Base-by-base conservation (phyloP, 352 stramenopile genomes). In the Pythium brachiatum region DNA sequence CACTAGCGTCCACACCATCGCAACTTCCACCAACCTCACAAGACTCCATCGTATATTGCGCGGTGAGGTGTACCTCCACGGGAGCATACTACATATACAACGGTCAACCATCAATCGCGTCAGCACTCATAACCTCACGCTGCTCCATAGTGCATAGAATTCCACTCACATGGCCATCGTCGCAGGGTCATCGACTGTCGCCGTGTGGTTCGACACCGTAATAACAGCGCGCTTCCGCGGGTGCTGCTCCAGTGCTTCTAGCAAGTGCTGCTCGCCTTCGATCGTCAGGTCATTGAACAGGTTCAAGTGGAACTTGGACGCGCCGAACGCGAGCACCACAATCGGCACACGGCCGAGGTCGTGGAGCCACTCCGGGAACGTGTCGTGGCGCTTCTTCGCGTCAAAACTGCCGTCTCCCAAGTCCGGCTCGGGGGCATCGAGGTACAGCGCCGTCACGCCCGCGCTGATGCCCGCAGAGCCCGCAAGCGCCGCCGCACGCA, bases 41-140 rank as follows among this genome's bases (percentile, higher is more conserved):
- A 92, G 57, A 29, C 83, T 89, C 85, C 85, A 94, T 38, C 85
- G 83, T 16, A 72, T 75, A 25, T 79, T 73, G 38, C 70, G 60
- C 4, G 85, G 85, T 62, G 75, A 70, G 38, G 65, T 73, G 55
- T 80, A 92, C 48, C 70, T 82, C 83, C 79, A 92, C 31, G 85
- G 81, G 58, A 92, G 74, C 61, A 94, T 89, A 44, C 83, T 89
- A 29, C 18, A 13, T 29, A 4, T 2, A 39, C 3, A 16, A 8
- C 7, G 7, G 61, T 8, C 7, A 39, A 5, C 7, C 13, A 39
- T 15, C 34, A 39, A 18, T 15, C 34, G 34, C 34, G 11, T 39
- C 34, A 39, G 34, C 18, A 16, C 7, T 39, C 34, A 39, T 13
- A 0, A 12, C 34, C 3, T 4, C 11, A 39, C 11, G 34, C 34